Percentiles rank a stretch among this genome's conserved stretches.
phyloP scores from a whole-genome alignment of 306 rosid species.

The Inga oerstediana region DNA sequence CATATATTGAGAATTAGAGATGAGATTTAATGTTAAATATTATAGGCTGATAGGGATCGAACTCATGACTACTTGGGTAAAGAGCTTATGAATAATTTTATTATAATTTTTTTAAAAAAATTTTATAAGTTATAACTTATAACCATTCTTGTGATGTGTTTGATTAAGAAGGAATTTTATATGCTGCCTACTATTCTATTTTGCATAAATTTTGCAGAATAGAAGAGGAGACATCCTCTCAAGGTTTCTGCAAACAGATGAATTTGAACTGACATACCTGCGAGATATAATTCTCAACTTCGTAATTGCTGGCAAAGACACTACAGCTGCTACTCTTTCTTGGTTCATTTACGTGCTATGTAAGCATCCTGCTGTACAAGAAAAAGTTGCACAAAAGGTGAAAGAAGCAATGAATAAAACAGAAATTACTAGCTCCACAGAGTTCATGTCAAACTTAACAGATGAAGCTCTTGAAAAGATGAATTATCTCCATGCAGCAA shows the following conservation, averaged over 20 bases:
- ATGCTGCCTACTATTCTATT: not conserved
- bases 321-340: constrained; percentile 69
- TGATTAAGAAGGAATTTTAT: not conserved
- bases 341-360: constrained; percentile 79
- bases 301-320: constrained; percentile 79
- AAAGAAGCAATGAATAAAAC: constrained; percentile 44
- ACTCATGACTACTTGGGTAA: not conserved
- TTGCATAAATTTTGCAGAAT: constrained; percentile 43
- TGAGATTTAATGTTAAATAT: not conserved
- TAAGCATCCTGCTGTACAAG: constrained; percentile 67
- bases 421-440: constrained; percentile 44
- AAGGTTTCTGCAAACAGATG: constrained; percentile 58
- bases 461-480: constrained; percentile 68
- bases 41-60: not conserved
- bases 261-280: constrained; percentile 46
- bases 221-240: constrained; percentile 67
- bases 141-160: not conserved
- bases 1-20: not conserved
- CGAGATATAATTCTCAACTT: constrained; percentile 71
- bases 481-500: constrained; percentile 75
- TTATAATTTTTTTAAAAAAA: too few species aligned
- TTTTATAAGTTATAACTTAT: too few species aligned
- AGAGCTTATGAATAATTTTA: not conserved
- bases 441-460: constrained; percentile 46
- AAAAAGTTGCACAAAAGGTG: constrained; percentile 64